A percentile compares a stretch with the other conserved stretches of the same genome.
Evolutionary conservation across 2,329 filamentous ascomycete species (phyloP).

Genomic region (Colletotrichum costaricense): DNA sequence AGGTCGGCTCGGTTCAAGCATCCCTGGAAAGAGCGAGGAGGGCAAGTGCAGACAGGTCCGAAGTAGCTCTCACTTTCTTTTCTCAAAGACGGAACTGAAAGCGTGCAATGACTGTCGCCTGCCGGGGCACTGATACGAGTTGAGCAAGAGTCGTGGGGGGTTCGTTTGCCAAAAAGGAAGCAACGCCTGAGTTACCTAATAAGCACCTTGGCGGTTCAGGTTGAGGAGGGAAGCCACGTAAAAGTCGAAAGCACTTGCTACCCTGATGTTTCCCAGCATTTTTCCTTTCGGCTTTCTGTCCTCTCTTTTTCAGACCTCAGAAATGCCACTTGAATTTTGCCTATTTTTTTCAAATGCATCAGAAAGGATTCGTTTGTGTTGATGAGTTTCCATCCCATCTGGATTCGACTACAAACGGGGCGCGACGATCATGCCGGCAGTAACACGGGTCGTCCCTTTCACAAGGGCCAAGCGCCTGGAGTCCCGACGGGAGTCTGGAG

Average conservation of each 20-base stretch:
- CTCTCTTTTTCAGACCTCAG: not conserved
- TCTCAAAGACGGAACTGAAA: not conserved
- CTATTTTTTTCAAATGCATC: not conserved
- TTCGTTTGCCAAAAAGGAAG: not conserved
- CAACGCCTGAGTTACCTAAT: not conserved
- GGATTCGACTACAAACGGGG: not conserved
- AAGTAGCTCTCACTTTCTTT: not conserved
- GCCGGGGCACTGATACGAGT: too few species aligned
- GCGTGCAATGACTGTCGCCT: too few species aligned
- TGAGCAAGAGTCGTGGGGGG: not conserved
- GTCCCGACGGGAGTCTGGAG: not conserved
- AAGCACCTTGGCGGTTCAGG: not conserved
- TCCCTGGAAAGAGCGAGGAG: not conserved
- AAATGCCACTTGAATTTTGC: not conserved
- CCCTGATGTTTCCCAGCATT: not conserved
- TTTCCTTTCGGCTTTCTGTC: not conserved
- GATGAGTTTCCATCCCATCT: not conserved
- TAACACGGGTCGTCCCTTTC: not conserved
- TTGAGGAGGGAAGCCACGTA: not conserved
- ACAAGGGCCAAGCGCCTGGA: conserved; percentile 1
- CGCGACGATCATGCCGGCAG: not conserved
- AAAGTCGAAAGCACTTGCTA: not conserved
- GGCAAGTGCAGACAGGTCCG: not conserved
- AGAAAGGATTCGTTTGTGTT: not conserved
- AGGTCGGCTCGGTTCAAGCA: conserved; percentile 19